Evolutionary conservation across 1,284 basidiomycete species (phyloP), one percentile per base, ranked within the genome.

Genomic region (Pseudozyma sp.): DNA sequence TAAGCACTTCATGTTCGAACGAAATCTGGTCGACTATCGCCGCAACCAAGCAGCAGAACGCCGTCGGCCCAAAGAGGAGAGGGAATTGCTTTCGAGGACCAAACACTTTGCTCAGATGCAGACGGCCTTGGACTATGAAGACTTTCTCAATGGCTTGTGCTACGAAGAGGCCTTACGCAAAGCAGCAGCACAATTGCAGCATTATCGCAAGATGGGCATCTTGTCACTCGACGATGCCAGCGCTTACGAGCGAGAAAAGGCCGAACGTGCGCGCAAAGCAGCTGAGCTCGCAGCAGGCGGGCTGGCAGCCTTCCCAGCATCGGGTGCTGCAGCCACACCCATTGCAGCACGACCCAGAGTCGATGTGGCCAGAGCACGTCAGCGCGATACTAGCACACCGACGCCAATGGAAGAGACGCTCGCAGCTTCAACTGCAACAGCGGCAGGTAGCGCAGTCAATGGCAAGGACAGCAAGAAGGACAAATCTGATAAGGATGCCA

Each of bases 81-180:
- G 92, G 76, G 96, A 99, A 72, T 90, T 98, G 58, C 86, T 95
- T 19, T 90, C 93, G 79, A 91, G 95, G 39, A 89, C 96, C 69
- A 93, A 95, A 79, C 94, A 95, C 16, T 97, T 98, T 85, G 91
- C 96, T 25, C 91, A 92, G 65, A 87, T 98, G 50, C 95, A 97
- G 85, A 96, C 94, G 0, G 91, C 93, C 0, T 90, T 92, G 65
- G 95, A 99, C 84, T 97, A 93, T 79, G 96, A 99, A 83, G 88
- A 88, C 3, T 93, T 99, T 81, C 88, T 92, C 35, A 90, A 94
- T 21, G 95, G 97, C 56, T 89, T 98, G 61, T 89, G 97, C 69
- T 80, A 82, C 62, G 83, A 85, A 58, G 83, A 85, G 53, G 81
- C 81, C 25, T 64, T 85, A 47, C 67, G 78, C 40, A 74, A 73